Conservation (phyloP, 108 stramenopile genomes). For the Mayamaea pseudoterrestris region DNA sequence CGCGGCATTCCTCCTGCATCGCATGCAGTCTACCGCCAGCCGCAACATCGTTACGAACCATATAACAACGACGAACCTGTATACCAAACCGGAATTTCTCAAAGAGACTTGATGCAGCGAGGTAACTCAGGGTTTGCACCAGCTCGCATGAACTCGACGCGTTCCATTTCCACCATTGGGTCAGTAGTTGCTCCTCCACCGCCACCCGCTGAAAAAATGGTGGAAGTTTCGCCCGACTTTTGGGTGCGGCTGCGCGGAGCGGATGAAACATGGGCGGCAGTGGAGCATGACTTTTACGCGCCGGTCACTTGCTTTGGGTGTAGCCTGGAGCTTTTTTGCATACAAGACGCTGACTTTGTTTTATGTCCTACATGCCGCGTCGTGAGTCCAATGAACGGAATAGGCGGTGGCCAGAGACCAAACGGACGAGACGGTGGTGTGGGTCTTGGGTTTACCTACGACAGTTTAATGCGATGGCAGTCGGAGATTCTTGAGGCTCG, state of each 20-base stretch:
- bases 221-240: slow-evolving; percentile 1
- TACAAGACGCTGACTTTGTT: slow-evolving; percentile 4
- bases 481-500: background rate
- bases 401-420: background rate
- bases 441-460: slow-evolving; percentile 2
- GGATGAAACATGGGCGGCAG: slow-evolving; percentile 2
- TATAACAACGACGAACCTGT: too few species aligned
- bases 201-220: slow-evolving; percentile 7
- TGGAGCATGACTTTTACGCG: slow-evolving; percentile 1
- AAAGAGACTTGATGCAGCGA: too few species aligned
- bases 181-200: too few species aligned
- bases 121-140: too few species aligned
- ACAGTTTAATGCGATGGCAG: background rate
- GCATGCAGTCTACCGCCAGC: too few species aligned
- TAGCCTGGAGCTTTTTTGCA: slow-evolving; percentile 6
- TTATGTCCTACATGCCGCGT: slow-evolving; percentile 2
- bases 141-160: too few species aligned
- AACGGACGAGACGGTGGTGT: background rate
- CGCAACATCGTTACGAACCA: too few species aligned
- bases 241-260: slow-evolving; percentile 3
- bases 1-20: too few species aligned
- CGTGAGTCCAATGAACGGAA: slow-evolving; percentile 2
- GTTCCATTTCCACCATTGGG: too few species aligned
- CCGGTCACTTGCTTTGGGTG: slow-evolving; percentile 3
- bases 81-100: too few species aligned